phyloP scores from a whole-genome alignment of 2,329 filamentous ascomycete genomes.

The Teratosphaeria pseudoeucalypti region DNA sequence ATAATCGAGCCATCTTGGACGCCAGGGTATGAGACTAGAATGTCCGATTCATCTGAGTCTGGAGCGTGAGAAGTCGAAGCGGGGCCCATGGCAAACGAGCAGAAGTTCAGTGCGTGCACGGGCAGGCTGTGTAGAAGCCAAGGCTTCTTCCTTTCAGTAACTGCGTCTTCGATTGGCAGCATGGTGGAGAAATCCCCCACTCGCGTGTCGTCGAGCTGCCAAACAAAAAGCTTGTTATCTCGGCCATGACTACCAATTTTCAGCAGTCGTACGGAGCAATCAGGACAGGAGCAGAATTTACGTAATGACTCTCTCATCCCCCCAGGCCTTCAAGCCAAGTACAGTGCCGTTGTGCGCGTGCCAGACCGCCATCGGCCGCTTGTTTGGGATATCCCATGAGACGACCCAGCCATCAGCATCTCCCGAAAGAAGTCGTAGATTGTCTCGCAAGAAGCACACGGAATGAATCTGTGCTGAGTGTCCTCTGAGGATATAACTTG shows the following conservation, averaged over 20 bases:
- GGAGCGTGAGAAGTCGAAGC: neutral
- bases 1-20: constrained; percentile 52
- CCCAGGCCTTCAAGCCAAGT: constrained; percentile 64
- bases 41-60: neutral
- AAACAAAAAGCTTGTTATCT: constrained; percentile 77
- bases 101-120: constrained; percentile 94
- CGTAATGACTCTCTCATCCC: constrained; percentile 67
- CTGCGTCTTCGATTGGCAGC: constrained; percentile 57
- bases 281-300: constrained; percentile 38
- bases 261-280: neutral
- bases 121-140: constrained; percentile 77
- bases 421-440: constrained; percentile 69
- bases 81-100: constrained; percentile 52
- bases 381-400: constrained; percentile 72
- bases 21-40: constrained; percentile 64
- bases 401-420: constrained; percentile 86
- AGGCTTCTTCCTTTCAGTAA: constrained; percentile 49
- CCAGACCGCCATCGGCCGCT: constrained; percentile 77
- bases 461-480: constrained; percentile 73
- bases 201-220: constrained; percentile 56
- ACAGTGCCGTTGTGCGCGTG: constrained; percentile 70
- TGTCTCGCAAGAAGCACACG: constrained; percentile 59
- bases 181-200: constrained; percentile 55
- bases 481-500: constrained; percentile 68
- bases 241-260: constrained; percentile 61